Evolutionary conservation across 768 basidiomycete genomes (phyloP).

Genomic region (Tephrocybe sp.): DNA sequence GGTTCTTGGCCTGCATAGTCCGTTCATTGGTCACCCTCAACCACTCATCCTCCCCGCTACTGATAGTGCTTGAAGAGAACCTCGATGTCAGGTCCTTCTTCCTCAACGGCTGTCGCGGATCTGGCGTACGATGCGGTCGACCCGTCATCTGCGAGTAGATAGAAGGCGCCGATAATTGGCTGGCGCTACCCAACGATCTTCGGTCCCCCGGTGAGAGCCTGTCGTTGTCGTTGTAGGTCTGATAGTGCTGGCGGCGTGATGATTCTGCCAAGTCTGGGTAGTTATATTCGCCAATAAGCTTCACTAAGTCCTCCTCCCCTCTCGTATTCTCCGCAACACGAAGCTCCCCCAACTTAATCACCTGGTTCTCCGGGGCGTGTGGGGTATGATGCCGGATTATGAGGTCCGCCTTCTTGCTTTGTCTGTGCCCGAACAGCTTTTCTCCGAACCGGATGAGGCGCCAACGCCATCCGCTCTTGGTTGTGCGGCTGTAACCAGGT

Average conservation of each 20-base stretch:
- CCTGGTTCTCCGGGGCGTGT: conserved; percentile 35
- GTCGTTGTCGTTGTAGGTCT: conserved; percentile 35
- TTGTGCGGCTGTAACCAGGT: conserved; percentile 58
- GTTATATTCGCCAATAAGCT: conserved; percentile 49
- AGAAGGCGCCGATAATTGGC: conserved; percentile 43
- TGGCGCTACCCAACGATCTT: conserved; percentile 18
- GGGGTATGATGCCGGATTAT: no score
- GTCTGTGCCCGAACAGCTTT: conserved; percentile 52
- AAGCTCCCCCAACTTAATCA: conserved; percentile 50
- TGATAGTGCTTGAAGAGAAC: conserved; percentile 35
- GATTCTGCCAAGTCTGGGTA: conserved; percentile 43
- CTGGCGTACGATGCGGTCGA: conserved; percentile 56
- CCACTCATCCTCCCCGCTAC: conserved; percentile 14
- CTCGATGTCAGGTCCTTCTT: conserved; percentile 25
- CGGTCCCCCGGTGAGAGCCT: conserved; percentile 8
- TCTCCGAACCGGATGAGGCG: conserved; percentile 58
- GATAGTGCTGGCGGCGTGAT: conserved; percentile 36
- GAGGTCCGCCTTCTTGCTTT: conserved; percentile 18
- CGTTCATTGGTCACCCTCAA: conserved; percentile 8
- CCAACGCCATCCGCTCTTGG: conserved; percentile 53
- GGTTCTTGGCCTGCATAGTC: conserved; percentile 17
- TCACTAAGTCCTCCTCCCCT: conserved; percentile 49
- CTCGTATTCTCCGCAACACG: conserved; percentile 50
- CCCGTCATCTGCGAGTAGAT: conserved; percentile 75
- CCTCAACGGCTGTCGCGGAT: conserved; percentile 71